Percentiles rank a stretch among this genome's conserved stretches.
Evolutionary conservation across 495 filamentous ascomycete species (phyloP).

Genomic region (Aspergillus conjunctus): DNA sequence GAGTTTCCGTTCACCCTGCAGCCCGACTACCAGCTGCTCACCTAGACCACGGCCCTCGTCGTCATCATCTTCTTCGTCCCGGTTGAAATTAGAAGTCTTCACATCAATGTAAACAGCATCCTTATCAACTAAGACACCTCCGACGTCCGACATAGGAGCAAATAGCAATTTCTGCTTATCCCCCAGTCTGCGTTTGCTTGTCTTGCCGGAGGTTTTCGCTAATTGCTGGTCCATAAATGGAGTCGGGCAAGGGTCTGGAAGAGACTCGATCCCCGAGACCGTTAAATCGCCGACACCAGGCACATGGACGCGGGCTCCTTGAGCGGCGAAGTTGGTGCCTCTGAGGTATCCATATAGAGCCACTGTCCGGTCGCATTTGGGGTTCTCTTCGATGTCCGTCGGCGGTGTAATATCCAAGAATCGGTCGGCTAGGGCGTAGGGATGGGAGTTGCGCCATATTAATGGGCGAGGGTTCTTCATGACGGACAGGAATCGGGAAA

Average conservation of each 20-base stretch:
- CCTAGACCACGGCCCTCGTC: slow-evolving; percentile 78
- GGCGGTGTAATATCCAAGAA: slow-evolving; percentile 94
- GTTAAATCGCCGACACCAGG: slow-evolving; percentile 92
- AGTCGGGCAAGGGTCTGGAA: slow-evolving; percentile 95
- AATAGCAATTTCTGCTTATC: slow-evolving; percentile 96
- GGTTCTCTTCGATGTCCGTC: slow-evolving; percentile 80
- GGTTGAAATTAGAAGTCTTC: slow-evolving; percentile 76
- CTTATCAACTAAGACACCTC: slow-evolving; percentile 81
- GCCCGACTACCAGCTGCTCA: slow-evolving; percentile 86
- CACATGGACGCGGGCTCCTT: slow-evolving; percentile 86
- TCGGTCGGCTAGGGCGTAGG: slow-evolving; percentile 89
- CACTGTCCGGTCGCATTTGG: slow-evolving; percentile 85
- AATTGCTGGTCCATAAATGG: slow-evolving; percentile 84
- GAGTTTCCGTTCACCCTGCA: slow-evolving; percentile 79
- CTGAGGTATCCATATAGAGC: slow-evolving; percentile 92
- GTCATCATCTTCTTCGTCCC: slow-evolving; percentile 54
- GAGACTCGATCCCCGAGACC: slow-evolving; percentile 76
- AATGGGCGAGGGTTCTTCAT: slow-evolving; percentile 98
- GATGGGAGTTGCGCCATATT: slow-evolving; percentile 95
- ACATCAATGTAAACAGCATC: slow-evolving; percentile 81
- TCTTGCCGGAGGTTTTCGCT: slow-evolving; percentile 79
- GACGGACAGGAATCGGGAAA: slow-evolving; percentile 90
- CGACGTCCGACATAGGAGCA: slow-evolving; percentile 97
- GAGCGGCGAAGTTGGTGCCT: slow-evolving; percentile 90
- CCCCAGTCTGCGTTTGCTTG: slow-evolving; percentile 71